Evolutionary conservation across 192 early-diverging fungal genomes (phyloP), one percentile per base, ranked within the genome.

Genomic region (Coemansia sp.): DNA sequence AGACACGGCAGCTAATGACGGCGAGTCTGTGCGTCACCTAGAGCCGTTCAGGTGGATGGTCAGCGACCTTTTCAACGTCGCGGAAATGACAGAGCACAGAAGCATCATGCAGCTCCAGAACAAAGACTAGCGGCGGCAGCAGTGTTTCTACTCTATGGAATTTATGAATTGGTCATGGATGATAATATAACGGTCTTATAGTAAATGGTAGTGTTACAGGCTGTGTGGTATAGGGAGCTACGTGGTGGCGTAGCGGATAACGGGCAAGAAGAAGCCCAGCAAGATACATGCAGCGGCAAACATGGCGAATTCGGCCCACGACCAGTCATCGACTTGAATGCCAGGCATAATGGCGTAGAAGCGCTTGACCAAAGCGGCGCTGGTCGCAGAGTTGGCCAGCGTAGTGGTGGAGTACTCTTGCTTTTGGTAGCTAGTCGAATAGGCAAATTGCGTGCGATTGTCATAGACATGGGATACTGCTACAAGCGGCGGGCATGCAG

Each of bases 251-350:
- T 60, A 55, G 19, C 72, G 65, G 32, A 68, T 37, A 13, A 52
- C 53, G 14, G 72, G 72, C 32, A 68, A n/a, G 19, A 68, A 22
- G 47, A 76, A 65, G 0, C 72, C 72, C 15, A 76, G 17, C 11
- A 57, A 22, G 33, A 76, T 59, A 42, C 72, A 76, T 3, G 56
- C 33, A 11, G 62, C 41, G 13, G 48, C 65, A 68, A 76, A 76
- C 61, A 65, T 19, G 10, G 61, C 72, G 64, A 76, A 61, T 36
- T 76, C 72, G 7, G 53, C n/a, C 72, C 72, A 76, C 40, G 72
- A 76, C 62, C 66, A 68, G 34, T 76, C 72, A 19, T 53, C 53
- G n/a, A 76, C 26, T 31, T 76, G 65, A 18, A 76, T 60, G 11
- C 58, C 72, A 8, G 72, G 72, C 47, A 76, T 29, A 30, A 76